A percentile compares a stretch with the other conserved stretches of the same genome.
phyloP scores from a whole-genome alignment of 2,329 filamentous ascomycete genomes.

The Colletotrichum tofieldiae region DNA sequence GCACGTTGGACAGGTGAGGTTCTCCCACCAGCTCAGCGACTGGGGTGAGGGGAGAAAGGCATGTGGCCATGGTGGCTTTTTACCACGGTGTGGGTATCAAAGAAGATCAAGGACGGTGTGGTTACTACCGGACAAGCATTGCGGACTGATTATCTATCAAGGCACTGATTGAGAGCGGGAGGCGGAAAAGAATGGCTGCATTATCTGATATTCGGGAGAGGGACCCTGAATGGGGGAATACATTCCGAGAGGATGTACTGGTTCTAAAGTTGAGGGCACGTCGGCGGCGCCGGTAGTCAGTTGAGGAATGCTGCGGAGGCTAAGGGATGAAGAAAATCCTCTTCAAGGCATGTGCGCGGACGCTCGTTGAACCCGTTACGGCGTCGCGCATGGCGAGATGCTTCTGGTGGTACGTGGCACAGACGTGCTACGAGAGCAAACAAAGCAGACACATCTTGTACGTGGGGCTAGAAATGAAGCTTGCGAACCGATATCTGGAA shows the following conservation, averaged over 20 bases:
- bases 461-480: neutral
- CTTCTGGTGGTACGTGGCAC: slow-evolving; percentile 12
- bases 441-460: slow-evolving; percentile 13
- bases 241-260: neutral
- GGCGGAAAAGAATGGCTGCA: slow-evolving; percentile 21
- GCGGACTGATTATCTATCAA: slow-evolving; percentile 25
- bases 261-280: slow-evolving; percentile 9
- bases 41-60: slow-evolving; percentile 22
- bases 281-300: neutral
- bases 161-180: slow-evolving; percentile 13
- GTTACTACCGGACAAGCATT: slow-evolving; percentile 6
- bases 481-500: neutral
- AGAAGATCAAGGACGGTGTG: slow-evolving; percentile 5
- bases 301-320: slow-evolving; percentile 20
- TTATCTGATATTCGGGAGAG: slow-evolving; percentile 6
- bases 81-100: slow-evolving; percentile 16
- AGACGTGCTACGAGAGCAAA: slow-evolving; percentile 11
- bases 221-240: slow-evolving; percentile 12
- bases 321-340: slow-evolving; percentile 24
- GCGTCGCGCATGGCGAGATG: slow-evolving; percentile 12
- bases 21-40: slow-evolving; percentile 32
- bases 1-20: slow-evolving; percentile 12
- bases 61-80: slow-evolving; percentile 6
- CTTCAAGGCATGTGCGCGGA: slow-evolving; percentile 7
- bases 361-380: slow-evolving; percentile 22